Conservation (phyloP, 345 rosid species). For the Lepidium sativum region DNA sequence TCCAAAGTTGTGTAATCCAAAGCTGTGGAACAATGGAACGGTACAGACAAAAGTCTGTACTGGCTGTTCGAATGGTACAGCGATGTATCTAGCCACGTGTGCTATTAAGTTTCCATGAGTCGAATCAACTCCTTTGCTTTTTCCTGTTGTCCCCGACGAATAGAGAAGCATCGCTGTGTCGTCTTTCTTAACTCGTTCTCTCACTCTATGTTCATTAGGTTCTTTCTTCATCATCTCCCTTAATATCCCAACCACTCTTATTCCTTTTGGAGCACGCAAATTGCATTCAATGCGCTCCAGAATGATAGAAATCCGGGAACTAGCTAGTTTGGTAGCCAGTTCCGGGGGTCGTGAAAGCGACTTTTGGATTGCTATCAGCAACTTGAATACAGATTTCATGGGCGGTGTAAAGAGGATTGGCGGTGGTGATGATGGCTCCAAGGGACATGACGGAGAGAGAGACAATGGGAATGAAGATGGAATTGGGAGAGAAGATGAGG, state of each 20-base stretch:
- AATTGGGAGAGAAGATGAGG: slow-evolving; percentile 71
- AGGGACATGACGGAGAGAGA: slow-evolving; percentile 80
- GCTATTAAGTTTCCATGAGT: slow-evolving; percentile 66
- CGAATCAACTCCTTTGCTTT: slow-evolving; percentile 70
- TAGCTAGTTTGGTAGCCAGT: slow-evolving; percentile 46
- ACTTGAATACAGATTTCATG: slow-evolving; percentile 61
- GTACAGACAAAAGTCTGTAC: slow-evolving; percentile 48
- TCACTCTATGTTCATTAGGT: slow-evolving; percentile 16
- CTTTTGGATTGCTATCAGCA: slow-evolving; percentile 44
- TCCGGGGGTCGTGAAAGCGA: slow-evolving; percentile 49
- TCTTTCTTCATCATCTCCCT: slow-evolving; percentile 15
- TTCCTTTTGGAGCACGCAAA: not conserved
- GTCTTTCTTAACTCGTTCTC: slow-evolving; percentile 47
- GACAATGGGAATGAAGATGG: slow-evolving; percentile 63
- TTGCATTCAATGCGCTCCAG: not conserved
- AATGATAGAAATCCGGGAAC: slow-evolving; percentile 32
- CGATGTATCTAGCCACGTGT: slow-evolving; percentile 41
- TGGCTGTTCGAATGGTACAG: slow-evolving; percentile 47
- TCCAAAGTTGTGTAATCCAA: slow-evolving; percentile 54
- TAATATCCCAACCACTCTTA: slow-evolving; percentile 32
- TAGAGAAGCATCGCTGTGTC: slow-evolving; percentile 72
- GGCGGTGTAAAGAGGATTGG: slow-evolving; percentile 74
- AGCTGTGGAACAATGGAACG: slow-evolving; percentile 77
- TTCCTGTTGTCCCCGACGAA: slow-evolving; percentile 86
- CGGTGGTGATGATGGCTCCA: slow-evolving; percentile 79